Base-by-base conservation (phyloP, 208 protist genomes). In the Crithidia fasciculata region DNA sequence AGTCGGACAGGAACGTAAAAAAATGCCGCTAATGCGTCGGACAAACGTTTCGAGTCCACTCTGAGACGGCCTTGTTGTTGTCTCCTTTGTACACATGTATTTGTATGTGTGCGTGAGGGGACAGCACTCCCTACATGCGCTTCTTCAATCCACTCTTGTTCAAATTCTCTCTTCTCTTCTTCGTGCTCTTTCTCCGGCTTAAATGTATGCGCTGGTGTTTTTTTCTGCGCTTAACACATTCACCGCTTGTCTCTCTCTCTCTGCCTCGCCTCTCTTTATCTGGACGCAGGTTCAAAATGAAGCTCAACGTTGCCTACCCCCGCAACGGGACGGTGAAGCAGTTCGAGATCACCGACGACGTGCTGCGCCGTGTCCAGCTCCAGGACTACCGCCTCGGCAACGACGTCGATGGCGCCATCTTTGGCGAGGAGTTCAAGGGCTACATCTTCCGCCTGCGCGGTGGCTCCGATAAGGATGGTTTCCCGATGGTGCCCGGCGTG, bases 401-500 rank as follows among this genome's bases (percentile, higher is more conserved):
- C 79, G 91, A 96, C 58, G 82, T 96, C 37, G 82, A 95, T 63
- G 89, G 89, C 47, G 75, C 62, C 62, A 89, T 92, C 79, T 94
- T 94, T 72, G 89, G 88, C 72, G 72, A 79, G 12, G 74, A 87
- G 82, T 87, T 87, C 79, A 87, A 85, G 76, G 99, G 99, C 65
- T 99, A 99, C 92, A 84, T 99, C 68, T 98, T 99, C 93, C 95
- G 95, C 69, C 99, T 99, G 81, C 97, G 95, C 81, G 99, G 99
- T 84, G 99, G 99, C 61, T 98, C 98, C 68, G 99, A 99, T 88
- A 99, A 99, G 93, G 96, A 99, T 66, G 99, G 99, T 84, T 99
- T 99, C 97, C 96, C 98, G 65, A 99, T 99, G 99, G 98, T 98
- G 74, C 98, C 99, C 90, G 99, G 99, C 91, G 98, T 99, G 64